A percentile compares a stretch with the other conserved stretches of the same genome.
phyloP scores from a whole-genome alignment of 768 basidiomycete species.

The Pulveroboletus sp. region DNA sequence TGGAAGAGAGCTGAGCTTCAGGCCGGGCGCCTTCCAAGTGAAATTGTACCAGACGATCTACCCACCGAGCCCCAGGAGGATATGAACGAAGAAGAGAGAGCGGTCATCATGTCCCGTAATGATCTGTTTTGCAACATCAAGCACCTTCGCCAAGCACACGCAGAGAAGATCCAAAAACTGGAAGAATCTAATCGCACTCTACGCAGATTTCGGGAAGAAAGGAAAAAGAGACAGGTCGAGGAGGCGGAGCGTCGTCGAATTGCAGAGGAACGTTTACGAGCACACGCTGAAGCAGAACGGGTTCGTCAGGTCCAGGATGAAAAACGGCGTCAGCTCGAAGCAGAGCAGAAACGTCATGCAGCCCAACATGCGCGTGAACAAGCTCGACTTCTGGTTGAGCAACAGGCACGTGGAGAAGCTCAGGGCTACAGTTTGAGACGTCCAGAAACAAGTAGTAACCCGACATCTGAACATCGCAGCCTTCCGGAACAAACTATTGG shows the following conservation, averaged over 20 bases:
- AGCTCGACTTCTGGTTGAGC: conserved; percentile 11
- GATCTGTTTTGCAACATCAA: conserved; percentile 12
- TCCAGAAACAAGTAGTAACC: background rate
- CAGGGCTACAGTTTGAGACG: conserved; percentile 1
- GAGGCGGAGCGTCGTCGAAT: conserved; percentile 15
- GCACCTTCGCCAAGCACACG: conserved; percentile 15
- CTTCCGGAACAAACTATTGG: background rate
- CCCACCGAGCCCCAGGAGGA: conserved; percentile 21
- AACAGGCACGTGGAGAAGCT: conserved; percentile 7
- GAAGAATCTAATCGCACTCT: conserved; percentile 16
- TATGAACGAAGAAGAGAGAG: conserved; percentile 18
- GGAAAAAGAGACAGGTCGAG: conserved; percentile 13
- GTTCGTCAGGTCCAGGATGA: conserved; percentile 4
- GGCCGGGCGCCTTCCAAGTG: background rate
- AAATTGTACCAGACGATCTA: conserved; percentile 4
- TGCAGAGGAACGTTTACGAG: conserved; percentile 16
- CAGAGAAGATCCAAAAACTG: conserved; percentile 16
- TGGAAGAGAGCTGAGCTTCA: conserved; percentile 7
- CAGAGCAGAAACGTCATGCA: conserved; percentile 10
- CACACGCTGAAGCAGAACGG: conserved; percentile 10
- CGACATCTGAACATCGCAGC: background rate
- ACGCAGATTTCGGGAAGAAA: conserved; percentile 25
- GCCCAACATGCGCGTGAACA: background rate
- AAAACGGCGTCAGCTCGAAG: conserved; percentile 2
- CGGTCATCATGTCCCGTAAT: conserved; percentile 7